These are phyloP conservation scores for Echites panduratus DNA, from an alignment of 257 asterid species.

Conservation along the genomic window DNA sequence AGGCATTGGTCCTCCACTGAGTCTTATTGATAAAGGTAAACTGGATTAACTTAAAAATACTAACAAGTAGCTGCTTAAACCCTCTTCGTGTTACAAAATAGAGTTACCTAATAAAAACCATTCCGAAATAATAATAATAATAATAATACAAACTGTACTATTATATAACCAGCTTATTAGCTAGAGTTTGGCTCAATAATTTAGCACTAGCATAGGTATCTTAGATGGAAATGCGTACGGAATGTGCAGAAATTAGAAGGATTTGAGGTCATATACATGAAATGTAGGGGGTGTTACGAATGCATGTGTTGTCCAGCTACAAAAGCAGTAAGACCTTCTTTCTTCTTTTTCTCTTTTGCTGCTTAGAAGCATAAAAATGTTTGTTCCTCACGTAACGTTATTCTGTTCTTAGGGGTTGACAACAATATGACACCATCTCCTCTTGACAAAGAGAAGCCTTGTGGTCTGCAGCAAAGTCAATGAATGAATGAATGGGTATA, in stretches of 20 bases:
- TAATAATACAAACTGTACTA: too few relatives aligned
- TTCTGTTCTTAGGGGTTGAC: conserved; percentile 89
- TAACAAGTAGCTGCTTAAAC: too few relatives aligned
- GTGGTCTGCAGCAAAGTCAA: conserved; percentile 53
- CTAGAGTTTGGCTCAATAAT: background rate
- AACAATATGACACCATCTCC: conserved; percentile 97
- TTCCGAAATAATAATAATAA: too few relatives aligned
- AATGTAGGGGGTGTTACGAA: too few relatives aligned
- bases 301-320: too few relatives aligned
- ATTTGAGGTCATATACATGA: background rate
- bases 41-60: too few relatives aligned
- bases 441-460: conserved; percentile 79
- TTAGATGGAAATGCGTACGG: background rate
- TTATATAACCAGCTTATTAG: too few relatives aligned
- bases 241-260: background rate
- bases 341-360: too few relatives aligned
- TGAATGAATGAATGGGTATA: background rate
- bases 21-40: too few relatives aligned
- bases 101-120: too few relatives aligned
- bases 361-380: background rate
- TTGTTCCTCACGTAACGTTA: conserved; percentile 37
- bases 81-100: too few relatives aligned
- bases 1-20: too few relatives aligned
- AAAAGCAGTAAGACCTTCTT: background rate
- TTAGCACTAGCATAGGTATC: background rate